A percentile compares a stretch with the other conserved stretches of the same genome.
Conservation (phyloP, 768 basidiomycete genomes). For the Tubosaeta brunneosetosa region DNA sequence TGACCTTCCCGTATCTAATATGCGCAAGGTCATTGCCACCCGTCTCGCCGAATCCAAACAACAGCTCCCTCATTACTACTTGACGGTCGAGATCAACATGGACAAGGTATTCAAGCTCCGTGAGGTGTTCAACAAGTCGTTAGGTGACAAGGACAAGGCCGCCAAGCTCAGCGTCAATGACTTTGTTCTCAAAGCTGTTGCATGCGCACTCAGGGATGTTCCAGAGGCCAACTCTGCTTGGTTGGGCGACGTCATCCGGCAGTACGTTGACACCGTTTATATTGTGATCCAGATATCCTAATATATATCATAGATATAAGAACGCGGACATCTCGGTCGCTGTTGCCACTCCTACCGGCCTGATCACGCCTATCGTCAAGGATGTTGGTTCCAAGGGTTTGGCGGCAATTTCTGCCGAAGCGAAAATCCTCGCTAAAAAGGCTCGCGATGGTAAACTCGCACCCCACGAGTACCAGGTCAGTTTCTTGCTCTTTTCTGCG, state of each 20-base stretch:
- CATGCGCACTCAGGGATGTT: constrained; percentile 87
- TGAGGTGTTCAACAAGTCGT: constrained; percentile 90
- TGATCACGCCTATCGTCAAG: constrained; percentile 97
- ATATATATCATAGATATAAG: constrained; percentile 60
- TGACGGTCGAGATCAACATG: constrained; percentile 95
- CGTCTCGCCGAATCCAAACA: constrained; percentile 92
- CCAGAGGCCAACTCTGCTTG: constrained; percentile 98
- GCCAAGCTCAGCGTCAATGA: constrained; percentile 97
- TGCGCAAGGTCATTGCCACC: constrained; percentile 89
- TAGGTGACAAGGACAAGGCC: constrained; percentile 81
- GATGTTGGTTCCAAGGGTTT: constrained; percentile 91
- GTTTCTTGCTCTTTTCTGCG: constrained; percentile 1
- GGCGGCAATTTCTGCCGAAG: constrained; percentile 86
- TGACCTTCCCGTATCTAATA: constrained; percentile 88
- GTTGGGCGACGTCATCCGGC: constrained; percentile 92
- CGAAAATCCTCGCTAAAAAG: constrained; percentile 90
- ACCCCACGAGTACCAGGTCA: constrained; percentile 93
- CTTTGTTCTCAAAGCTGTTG: constrained; percentile 93
- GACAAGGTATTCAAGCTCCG: constrained; percentile 92
- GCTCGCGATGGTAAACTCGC: constrained; percentile 95
- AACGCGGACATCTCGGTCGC: constrained; percentile 97
- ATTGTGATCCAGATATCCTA: not conserved
- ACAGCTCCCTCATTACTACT: constrained; percentile 94
- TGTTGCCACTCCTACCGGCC: constrained; percentile 90
- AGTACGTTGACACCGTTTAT: constrained; percentile 49